A percentile compares a stretch with the other conserved stretches of the same genome.
phyloP scores from a whole-genome alignment of 768 basidiomycete species.

The Suillus clintonianus region DNA sequence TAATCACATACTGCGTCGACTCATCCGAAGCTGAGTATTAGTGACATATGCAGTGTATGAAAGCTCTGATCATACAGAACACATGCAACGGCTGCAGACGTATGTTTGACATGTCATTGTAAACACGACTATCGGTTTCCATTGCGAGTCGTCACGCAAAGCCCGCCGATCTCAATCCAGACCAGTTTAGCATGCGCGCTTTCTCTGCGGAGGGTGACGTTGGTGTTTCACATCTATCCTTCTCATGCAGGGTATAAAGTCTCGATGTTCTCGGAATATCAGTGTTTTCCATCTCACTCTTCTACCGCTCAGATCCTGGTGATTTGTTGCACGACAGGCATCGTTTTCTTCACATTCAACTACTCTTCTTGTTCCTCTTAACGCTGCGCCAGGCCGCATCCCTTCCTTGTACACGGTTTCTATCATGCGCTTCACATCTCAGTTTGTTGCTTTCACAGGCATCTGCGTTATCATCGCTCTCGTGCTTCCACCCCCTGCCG shows the following conservation, averaged over 20 bases:
- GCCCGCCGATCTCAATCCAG: background rate
- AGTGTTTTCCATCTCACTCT: constrained; percentile 38
- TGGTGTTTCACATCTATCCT: background rate
- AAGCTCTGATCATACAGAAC: background rate
- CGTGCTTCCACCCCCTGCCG: constrained; percentile 37
- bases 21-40: background rate
- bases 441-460: constrained; percentile 48
- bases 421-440: constrained; percentile 53
- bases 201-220: background rate
- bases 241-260: background rate
- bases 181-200: background rate
- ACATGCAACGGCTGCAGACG: background rate
- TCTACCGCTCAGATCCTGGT: constrained; percentile 52
- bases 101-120: background rate
- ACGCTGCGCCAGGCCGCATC: constrained; percentile 17
- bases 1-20: background rate
- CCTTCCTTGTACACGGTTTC: constrained; percentile 14
- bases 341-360: background rate
- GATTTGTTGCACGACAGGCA: constrained; percentile 36
- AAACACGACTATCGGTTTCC: background rate
- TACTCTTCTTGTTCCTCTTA: background rate
- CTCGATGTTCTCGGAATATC: background rate
- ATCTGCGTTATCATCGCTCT: constrained; percentile 48
- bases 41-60: background rate
- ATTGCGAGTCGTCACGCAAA: background rate